phyloP scores from a whole-genome alignment of 768 basidiomycete genomes.

The Lactarius evosmus region DNA sequence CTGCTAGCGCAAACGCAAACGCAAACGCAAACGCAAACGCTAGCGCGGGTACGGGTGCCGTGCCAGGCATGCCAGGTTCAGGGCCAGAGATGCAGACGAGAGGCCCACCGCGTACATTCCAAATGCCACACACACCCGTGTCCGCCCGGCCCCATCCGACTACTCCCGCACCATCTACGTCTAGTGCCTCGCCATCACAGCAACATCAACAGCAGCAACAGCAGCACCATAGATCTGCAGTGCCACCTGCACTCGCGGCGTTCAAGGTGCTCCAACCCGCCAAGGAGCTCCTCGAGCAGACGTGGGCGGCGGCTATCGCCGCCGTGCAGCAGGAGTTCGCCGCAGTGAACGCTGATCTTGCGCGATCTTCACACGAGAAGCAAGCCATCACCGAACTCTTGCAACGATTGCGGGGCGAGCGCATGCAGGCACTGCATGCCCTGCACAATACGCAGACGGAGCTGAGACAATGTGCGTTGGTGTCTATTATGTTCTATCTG shows the following conservation, averaged over 20 bases:
- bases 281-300: constrained; percentile 23
- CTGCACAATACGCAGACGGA: constrained; percentile 2
- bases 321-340: constrained; percentile 16
- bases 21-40: too few species aligned
- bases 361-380: constrained; percentile 2
- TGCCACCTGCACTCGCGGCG: constrained; percentile 5
- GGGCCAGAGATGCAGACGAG: constrained; percentile 11
- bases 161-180: background rate
- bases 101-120: background rate
- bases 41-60: too few species aligned
- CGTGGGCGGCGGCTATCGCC: constrained; percentile 19
- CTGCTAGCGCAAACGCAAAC: background rate
- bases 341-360: constrained; percentile 1
- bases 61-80: background rate
- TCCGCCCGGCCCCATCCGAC: background rate
- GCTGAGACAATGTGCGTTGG: constrained; percentile 9
- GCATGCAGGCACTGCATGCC: background rate
- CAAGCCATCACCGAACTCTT: background rate
- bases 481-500: background rate
- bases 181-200: background rate
- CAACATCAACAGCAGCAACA: background rate
- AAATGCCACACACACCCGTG: background rate
- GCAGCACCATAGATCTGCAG: background rate
- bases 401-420: constrained; percentile 11
- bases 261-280: constrained; percentile 23